Evolutionary conservation across 108 stramenopile species (phyloP).

Genomic region (Skeletonema marinoi): DNA sequence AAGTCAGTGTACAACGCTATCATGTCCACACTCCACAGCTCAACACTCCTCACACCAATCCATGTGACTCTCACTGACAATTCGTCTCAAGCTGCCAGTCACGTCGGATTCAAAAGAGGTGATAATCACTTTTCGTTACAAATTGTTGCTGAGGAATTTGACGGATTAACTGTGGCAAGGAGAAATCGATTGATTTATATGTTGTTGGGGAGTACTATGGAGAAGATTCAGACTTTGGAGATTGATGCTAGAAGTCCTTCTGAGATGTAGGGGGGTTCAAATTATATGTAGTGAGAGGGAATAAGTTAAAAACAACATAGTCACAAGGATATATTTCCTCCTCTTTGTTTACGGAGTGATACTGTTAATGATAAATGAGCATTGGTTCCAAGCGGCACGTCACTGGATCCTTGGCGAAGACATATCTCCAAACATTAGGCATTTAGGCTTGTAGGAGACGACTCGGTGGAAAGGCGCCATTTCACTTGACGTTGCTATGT

Average conservation of each 20-base stretch:
- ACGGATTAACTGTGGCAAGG: conserved; percentile 86
- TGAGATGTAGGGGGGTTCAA: neutral
- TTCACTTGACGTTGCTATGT: too few relatives aligned
- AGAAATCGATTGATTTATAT: conserved; percentile 92
- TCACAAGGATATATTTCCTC: too few relatives aligned
- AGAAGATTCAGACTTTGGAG: neutral
- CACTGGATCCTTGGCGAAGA: too few relatives aligned
- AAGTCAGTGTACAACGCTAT: conserved; percentile 85
- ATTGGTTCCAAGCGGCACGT: too few relatives aligned
- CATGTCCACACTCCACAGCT: conserved; percentile 57
- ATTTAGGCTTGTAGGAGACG: too few relatives aligned
- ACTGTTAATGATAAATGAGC: too few relatives aligned
- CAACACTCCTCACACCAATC: conserved; percentile 67
- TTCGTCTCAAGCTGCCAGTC: conserved; percentile 75
- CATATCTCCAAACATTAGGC: too few relatives aligned
- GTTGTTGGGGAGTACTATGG: conserved; percentile 66
- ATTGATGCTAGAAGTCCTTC: neutral
- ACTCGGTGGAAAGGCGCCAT: too few relatives aligned
- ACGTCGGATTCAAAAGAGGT: conserved; percentile 55
- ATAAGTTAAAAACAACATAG: too few relatives aligned
- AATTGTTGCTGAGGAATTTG: conserved; percentile 91
- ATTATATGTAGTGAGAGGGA: neutral
- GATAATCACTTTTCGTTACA: conserved; percentile 87
- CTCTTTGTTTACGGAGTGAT: too few relatives aligned
- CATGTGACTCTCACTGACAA: conserved; percentile 68